Conservation (phyloP, 2,329 filamentous ascomycete species). For the Trichoderma semiorbis region DNA sequence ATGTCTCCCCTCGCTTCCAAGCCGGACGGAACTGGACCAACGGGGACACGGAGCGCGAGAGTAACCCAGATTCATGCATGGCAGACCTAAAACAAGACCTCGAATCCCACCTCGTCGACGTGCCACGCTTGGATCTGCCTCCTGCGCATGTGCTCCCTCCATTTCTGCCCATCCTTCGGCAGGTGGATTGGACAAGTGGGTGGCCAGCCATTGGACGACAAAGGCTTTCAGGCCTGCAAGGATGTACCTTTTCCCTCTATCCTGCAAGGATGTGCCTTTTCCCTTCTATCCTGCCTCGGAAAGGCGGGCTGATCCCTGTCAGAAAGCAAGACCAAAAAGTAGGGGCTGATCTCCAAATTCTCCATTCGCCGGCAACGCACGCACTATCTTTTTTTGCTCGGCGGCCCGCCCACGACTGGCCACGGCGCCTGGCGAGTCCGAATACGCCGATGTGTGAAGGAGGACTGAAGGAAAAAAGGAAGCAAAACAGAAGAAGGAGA, state of each 20-base stretch:
- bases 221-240: neutral
- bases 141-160: conserved; percentile 6
- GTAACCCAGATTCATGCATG: neutral
- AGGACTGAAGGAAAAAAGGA: neutral
- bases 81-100: neutral
- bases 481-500: neutral
- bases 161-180: conserved; percentile 14
- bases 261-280: neutral
- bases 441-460: conserved; percentile 9
- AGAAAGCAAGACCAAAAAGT: neutral
- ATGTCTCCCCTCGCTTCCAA: neutral
- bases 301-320: conserved; percentile 10
- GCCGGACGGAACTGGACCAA: neutral
- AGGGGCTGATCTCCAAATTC: conserved; percentile 10
- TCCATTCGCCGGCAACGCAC: conserved; percentile 1
- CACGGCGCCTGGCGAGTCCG: conserved; percentile 14
- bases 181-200: neutral
- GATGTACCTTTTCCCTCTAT: neutral
- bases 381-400: neutral
- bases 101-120: neutral
- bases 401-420: neutral
- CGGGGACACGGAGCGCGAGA: neutral
- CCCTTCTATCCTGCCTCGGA: conserved; percentile 7
- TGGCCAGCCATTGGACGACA: conserved; percentile 6
- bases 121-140: conserved; percentile 17